Evolutionary conservation across 1,284 basidiomycete species (phyloP), one percentile per base, ranked within the genome.

Genomic region (Termitomyces sp.): DNA sequence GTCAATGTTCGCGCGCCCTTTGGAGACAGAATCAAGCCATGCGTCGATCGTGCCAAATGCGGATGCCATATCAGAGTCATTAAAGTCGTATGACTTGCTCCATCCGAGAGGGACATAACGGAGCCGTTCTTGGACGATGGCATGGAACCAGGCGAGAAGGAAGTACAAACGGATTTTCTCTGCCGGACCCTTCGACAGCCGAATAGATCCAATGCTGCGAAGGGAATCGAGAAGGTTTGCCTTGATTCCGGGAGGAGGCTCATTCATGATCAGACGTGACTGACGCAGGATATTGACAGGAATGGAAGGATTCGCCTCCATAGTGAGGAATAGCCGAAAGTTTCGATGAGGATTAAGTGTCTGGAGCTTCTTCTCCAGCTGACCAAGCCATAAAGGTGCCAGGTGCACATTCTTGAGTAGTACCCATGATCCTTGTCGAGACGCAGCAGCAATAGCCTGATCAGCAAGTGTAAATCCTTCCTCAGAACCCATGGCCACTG

Each of bases 61-160:
- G 10, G 94, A 90, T n/a, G 88, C 83, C 81, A 96, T 90, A 67
- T 98, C 95, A 4, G 95, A 96, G 68, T 98, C 94, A 70, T 98
- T 98, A 81, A 98, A 98, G 70, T 98, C 95, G 72, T 98, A 98
- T 0, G 81, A 80, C 73, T 97, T 94, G 67, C 89, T 94, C 93
- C 94, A 98, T 0, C 95, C 94, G 24, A 98, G 78, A 5, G 95
- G 95, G 8, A 89, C 90, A 68, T 97, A 98, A 41, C 95, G 90
- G 24, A 98, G 78, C 61, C 95, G 92, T 70, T 98, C 95, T 72
- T 97, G 94, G 0, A 98, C 87, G 24, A 98, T 83, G 15, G 95
- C 94, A 66, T 98, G 95, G 84, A 98, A 95, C 94, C 94, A 98
- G 2, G 94, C 92, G n/a, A 98, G 82, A 38, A 97, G 75, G 85